Evolutionary conservation across 2,329 filamentous ascomycete species (phyloP).

Genomic region (Chrysoporthe cubensis): DNA sequence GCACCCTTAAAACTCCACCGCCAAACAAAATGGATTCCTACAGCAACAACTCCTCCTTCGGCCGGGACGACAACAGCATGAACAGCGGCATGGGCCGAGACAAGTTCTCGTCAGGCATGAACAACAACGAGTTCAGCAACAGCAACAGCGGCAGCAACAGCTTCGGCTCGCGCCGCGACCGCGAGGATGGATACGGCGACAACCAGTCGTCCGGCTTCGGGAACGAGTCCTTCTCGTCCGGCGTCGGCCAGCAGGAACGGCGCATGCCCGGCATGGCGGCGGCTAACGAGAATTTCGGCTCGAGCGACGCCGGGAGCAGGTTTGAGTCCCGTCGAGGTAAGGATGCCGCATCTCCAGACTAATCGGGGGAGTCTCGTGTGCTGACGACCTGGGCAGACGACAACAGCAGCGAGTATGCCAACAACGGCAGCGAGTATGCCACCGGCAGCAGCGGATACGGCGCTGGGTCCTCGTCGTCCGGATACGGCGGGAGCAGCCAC

Average conservation of each 20-base stretch:
- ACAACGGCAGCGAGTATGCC: neutral
- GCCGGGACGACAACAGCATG: neutral
- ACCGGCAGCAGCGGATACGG: neutral
- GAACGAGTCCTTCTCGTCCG: neutral
- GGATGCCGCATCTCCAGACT: neutral
- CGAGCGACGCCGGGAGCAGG: neutral
- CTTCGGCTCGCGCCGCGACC: constrained; percentile 8
- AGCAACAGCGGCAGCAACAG: neutral
- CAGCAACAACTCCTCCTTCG: constrained; percentile 2
- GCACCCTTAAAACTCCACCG: neutral
- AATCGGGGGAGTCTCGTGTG: neutral
- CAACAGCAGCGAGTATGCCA: neutral
- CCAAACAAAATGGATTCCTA: constrained; percentile 7
- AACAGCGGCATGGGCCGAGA: neutral
- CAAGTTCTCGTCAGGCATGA: neutral
- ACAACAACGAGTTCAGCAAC: constrained; percentile 4
- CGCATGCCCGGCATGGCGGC: neutral
- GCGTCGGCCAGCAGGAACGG: constrained; percentile 1
- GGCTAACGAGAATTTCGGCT: neutral
- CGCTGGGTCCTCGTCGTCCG: neutral
- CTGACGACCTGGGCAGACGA: neutral
- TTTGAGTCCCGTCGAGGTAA: constrained; percentile 11
- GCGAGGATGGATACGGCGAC: neutral
- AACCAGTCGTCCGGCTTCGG: neutral
- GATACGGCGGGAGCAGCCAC: neutral